Percentiles rank a stretch among this genome's conserved stretches.
phyloP scores from a whole-genome alignment of 208 protist genomes.

The Trichomonas tenax region DNA sequence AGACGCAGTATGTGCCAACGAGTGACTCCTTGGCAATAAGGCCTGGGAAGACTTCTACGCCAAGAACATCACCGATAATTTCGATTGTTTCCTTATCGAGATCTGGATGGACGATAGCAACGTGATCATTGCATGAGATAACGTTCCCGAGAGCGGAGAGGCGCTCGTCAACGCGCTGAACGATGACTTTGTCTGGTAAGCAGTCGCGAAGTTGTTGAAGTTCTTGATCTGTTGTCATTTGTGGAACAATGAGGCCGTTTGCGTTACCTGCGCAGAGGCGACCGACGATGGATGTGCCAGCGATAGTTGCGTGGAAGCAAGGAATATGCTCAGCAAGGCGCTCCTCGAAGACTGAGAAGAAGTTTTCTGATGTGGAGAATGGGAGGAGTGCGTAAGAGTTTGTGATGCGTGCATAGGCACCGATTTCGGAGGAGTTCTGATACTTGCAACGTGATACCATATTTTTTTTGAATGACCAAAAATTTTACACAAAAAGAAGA shows the following conservation, averaged over 20 bases:
- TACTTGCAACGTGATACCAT: slow-evolving; percentile 20
- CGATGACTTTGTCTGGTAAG: slow-evolving; percentile 78
- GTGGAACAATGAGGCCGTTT: slow-evolving; percentile 78
- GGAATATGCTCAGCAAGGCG: slow-evolving; percentile 95
- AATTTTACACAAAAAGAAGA: too few relatives aligned
- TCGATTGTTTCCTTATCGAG: slow-evolving; percentile 95
- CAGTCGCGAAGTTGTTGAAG: slow-evolving; percentile 96
- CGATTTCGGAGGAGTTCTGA: slow-evolving; percentile 90
- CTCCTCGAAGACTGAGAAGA: slow-evolving; percentile 89
- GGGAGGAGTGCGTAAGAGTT: slow-evolving; percentile 96
- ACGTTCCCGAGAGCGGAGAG: slow-evolving; percentile 83
- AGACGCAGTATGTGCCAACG: slow-evolving; percentile 87
- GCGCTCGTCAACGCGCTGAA: slow-evolving; percentile 33
- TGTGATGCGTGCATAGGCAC: slow-evolving; percentile 96
- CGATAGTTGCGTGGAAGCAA: slow-evolving; percentile 87
- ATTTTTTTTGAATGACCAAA: background rate
- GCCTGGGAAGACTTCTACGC: slow-evolving; percentile 78
- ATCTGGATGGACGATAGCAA: slow-evolving; percentile 96
- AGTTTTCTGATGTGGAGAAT: slow-evolving; percentile 84
- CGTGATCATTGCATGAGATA: slow-evolving; percentile 97
- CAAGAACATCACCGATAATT: slow-evolving; percentile 91
- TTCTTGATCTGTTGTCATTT: slow-evolving; percentile 94
- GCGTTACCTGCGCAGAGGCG: slow-evolving; percentile 59
- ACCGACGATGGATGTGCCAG: slow-evolving; percentile 80
- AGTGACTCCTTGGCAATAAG: slow-evolving; percentile 90